Evolutionary conservation across 192 early-diverging fungal species (phyloP), one percentile per base, ranked within the genome.

Genomic region (Dimargaris cristalligena): DNA sequence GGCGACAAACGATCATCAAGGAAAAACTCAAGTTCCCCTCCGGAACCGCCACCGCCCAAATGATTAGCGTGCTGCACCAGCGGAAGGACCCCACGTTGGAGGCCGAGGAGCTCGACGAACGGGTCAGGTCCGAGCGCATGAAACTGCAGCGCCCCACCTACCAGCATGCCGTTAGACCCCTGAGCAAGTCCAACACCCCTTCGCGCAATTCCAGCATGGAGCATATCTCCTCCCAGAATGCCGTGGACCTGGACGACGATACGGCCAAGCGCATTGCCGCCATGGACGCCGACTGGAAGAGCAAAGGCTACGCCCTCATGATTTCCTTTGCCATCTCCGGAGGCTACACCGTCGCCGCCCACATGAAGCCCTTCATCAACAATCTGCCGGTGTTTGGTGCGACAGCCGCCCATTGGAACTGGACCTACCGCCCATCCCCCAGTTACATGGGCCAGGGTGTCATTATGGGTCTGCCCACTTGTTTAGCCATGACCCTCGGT

Each of bases 1-100:
- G 90, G 44, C 78, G 72, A 51, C 85, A 88, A 49, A 86, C 84
- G 18, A 84, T 92, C 59, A 73, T 92, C 34, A 64, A 76, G 31
- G 85, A 90, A 60, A 88, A 92, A 66, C 77, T 92, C 4, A 68
- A 75, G 23, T 92, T 92, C 60, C 90, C 90, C 4, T 83, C 86
- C 0, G 87, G 88, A 2, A 88, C 86, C n/a, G 88, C 86, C 3
- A 85, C 90, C 6, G 90, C 90, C 18, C 82, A 87, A 65, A 84
- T 87, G 81, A 87, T 87, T 62, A 79, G 80, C 6, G 72, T 87
- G 10, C 62, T 87, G 33, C 85, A 87, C 58, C 75, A 82, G 44
- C 62, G 69, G 14, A 74, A 76, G 13, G 73, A 82, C 41, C 78
- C 77, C 1, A 72, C 71, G 1, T 31, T 71, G 28, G 66, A 63